Evolutionary conservation across 2,329 filamentous ascomycete genomes (phyloP), one percentile per base, ranked within the genome.

Genomic region (Neonectria ditissima): DNA sequence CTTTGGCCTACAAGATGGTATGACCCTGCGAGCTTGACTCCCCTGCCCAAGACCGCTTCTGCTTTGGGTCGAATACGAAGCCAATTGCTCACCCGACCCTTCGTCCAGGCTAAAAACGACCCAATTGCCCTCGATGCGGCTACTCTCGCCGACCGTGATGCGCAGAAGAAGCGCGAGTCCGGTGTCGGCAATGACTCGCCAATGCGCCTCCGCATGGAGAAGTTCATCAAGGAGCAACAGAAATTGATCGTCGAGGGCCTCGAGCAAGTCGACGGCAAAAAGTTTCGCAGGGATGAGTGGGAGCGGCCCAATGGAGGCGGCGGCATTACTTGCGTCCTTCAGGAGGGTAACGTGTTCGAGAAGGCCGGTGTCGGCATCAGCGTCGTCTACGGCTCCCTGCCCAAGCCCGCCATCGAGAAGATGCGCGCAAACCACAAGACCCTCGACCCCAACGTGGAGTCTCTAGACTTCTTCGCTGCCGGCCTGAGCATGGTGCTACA

Each of bases 141-240:
- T 30, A 87, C 91, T 43, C 92, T 97, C 70, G 94, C 93, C 73
- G 92, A 97, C 76, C 89, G 92, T 73, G 96, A 98, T 79, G 89
- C 88, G 68, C 85, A 93, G 66, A 86, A 88, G 70, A 97, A 96
- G 80, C 90, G 91, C 66, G 92, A 96, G 78, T 67, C 72, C 34
- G 69, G 71, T 20, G 86, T 98, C 53, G 91, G 85, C 51, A 86
- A 90, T 61, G 84, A 89, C 72, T 97, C 95, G 14, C 94, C 96
- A 2, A 98, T 99, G 95, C 94, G 96, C 59, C 86, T 99, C 62
- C 93, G 95, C 67, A 98, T 99, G 96, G 96, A 99, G 81, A 89
- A 92, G 74, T 92, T 98, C 77, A 97, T 98, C 80, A 96, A 96
- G 79, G 88, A 94, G 72, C 93, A 98, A 74, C 96, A 99, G 76